phyloP scores from a whole-genome alignment of 2,329 filamentous ascomycete species.

The Fusarium tricinctum region DNA sequence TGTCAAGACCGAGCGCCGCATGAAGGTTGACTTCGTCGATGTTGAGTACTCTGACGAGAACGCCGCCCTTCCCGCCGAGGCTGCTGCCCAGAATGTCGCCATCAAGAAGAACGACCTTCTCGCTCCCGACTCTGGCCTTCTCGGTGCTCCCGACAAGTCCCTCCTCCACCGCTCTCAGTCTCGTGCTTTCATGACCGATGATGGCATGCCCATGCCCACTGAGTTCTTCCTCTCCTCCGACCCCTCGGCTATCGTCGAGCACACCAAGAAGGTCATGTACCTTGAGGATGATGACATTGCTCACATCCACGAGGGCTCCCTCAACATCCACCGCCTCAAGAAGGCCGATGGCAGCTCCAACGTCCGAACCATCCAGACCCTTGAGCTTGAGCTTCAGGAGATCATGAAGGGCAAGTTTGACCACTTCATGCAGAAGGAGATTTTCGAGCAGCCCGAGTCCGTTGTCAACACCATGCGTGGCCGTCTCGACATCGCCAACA shows the following conservation, averaged over 20 bases:
- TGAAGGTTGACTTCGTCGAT: slow-evolving; percentile 99
- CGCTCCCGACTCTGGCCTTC: slow-evolving; percentile 71
- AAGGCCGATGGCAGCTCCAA: slow-evolving; percentile 98
- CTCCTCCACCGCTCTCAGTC: slow-evolving; percentile 98
- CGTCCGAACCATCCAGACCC: slow-evolving; percentile 96
- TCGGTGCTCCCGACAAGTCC: slow-evolving; percentile 96
- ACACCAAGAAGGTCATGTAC: slow-evolving; percentile 99
- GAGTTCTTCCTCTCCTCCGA: slow-evolving; percentile 99
- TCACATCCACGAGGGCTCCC: slow-evolving; percentile 97
- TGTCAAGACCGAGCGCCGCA: slow-evolving; percentile 96
- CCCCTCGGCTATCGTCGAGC: slow-evolving; percentile 97
- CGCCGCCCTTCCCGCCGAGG: slow-evolving; percentile 87
- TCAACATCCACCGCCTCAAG: slow-evolving; percentile 98
- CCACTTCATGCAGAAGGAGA: slow-evolving; percentile 99
- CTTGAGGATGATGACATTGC: slow-evolving; percentile 99
- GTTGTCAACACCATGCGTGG: slow-evolving; percentile 99
- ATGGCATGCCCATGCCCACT: slow-evolving; percentile 96
- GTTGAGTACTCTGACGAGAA: slow-evolving; percentile 95
- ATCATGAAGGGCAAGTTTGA: slow-evolving; percentile 99
- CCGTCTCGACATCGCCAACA: slow-evolving; percentile 93
- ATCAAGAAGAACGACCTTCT: slow-evolving; percentile 89
- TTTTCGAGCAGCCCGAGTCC: slow-evolving; percentile 99
- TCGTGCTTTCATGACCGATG: slow-evolving; percentile 97
- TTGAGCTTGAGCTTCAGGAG: slow-evolving; percentile 98
- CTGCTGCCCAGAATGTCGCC: slow-evolving; percentile 94